Evolutionary conservation across 2,329 filamentous ascomycete species (phyloP).

Genomic region (Phaeosphaeria sp.): DNA sequence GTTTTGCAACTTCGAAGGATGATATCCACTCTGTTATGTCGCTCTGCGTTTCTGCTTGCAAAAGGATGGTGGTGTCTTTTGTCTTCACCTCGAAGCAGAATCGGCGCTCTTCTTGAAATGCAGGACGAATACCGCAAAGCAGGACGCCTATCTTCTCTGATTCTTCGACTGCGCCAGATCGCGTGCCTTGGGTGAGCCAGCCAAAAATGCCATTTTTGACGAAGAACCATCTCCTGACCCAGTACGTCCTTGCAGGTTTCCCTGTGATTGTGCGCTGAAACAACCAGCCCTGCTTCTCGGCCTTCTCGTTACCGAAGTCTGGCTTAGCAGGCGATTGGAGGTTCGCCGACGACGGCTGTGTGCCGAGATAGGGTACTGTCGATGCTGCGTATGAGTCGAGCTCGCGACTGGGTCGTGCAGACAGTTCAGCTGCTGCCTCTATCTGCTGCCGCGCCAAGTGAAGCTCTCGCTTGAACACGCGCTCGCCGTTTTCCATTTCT

Average conservation of each 20-base stretch:
- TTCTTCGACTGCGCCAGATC: conserved; percentile 85
- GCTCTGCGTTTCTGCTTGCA: conserved; percentile 90
- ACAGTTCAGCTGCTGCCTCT: conserved; percentile 74
- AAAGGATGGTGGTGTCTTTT: conserved; percentile 85
- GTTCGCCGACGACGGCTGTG: conserved; percentile 63
- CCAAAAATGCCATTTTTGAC: conserved; percentile 95
- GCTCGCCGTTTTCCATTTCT: conserved; percentile 91
- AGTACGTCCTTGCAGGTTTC: conserved; percentile 87
- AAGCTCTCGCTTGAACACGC: conserved; percentile 81
- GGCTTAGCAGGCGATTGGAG: conserved; percentile 60
- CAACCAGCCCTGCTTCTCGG: conserved; percentile 94
- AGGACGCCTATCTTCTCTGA: conserved; percentile 95
- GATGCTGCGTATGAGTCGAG: conserved; percentile 90
- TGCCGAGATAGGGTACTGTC: conserved; percentile 86
- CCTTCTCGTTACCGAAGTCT: conserved; percentile 52
- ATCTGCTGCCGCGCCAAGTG: conserved; percentile 80
- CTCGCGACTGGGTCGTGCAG: conserved; percentile 83
- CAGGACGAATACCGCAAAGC: conserved; percentile 89
- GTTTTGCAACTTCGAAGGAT: conserved; percentile 92
- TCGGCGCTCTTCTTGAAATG: conserved; percentile 87
- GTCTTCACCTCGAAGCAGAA: conserved; percentile 99
- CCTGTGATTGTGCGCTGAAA: conserved; percentile 81
- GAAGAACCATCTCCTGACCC: conserved; percentile 94
- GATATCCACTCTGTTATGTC: conserved; percentile 96
- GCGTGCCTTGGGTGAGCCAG: conserved; percentile 82